Percentiles rank a stretch among this genome's conserved stretches.
These are phyloP conservation scores for Penicillium alfredii DNA, from an alignment of 495 filamentous ascomycete species.

Conservation along the genomic window DNA sequence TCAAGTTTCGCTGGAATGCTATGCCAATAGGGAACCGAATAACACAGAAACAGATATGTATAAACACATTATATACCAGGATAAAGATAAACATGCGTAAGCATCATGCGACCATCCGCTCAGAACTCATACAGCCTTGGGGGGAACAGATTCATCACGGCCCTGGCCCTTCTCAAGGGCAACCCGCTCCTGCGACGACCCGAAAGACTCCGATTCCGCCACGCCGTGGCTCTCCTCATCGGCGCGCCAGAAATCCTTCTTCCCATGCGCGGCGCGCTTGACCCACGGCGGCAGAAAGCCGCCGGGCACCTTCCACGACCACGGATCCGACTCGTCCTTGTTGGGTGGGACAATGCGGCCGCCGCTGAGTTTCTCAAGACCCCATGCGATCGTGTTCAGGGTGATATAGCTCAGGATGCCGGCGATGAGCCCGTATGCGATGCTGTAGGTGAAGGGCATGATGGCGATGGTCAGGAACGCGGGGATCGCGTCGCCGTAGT, in stretches of 20 bases:
- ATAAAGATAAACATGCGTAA: background rate
- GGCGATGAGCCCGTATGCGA: constrained; percentile 72
- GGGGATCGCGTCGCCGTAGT: constrained; percentile 70
- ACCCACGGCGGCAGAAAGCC: constrained; percentile 68
- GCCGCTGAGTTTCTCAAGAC: constrained; percentile 55
- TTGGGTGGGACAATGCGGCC: constrained; percentile 67
- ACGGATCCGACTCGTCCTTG: constrained; percentile 65
- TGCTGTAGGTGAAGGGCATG: constrained; percentile 85
- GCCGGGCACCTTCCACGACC: constrained; percentile 63
- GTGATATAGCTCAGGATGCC: constrained; percentile 69
- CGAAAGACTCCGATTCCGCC: constrained; percentile 11
- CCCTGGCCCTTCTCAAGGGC: constrained; percentile 9
- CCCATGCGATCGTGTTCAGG: constrained; percentile 59
- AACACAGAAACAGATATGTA: too few relatives aligned
- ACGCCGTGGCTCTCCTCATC: constrained; percentile 26
- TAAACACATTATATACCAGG: too few relatives aligned
- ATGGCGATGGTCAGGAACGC: constrained; percentile 73
- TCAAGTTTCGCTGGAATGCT: too few relatives aligned
- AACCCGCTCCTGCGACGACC: constrained; percentile 13
- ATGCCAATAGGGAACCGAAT: too few relatives aligned
- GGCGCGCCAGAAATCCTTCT: constrained; percentile 60
- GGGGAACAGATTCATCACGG: background rate
- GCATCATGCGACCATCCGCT: background rate
- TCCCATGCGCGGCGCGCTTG: constrained; percentile 51
- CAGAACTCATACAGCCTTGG: background rate